Evolutionary conservation across 169 alveolate species (phyloP).

Genomic region (Theileria annulata): DNA sequence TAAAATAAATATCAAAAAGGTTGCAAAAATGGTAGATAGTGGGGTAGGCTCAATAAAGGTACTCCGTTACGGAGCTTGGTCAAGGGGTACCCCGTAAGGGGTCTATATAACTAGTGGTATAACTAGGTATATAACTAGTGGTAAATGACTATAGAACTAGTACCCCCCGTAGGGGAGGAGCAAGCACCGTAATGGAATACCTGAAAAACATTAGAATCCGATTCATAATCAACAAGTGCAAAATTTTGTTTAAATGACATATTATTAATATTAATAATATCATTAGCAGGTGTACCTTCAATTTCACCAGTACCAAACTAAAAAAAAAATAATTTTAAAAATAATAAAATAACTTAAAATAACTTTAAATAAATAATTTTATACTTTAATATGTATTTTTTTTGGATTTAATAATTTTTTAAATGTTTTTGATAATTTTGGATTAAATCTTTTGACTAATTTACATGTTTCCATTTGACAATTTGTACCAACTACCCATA

Average conservation of each 20-base stretch:
- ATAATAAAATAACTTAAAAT: not conserved
- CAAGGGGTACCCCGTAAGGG: no score
- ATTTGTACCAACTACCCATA: constrained; percentile 79
- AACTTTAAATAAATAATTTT: not conserved
- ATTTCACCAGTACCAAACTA: constrained; percentile 86
- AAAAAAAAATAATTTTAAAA: constrained; percentile 31
- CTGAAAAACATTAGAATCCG: constrained; percentile 63
- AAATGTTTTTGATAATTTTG: constrained; percentile 70
- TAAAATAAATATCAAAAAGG: not conserved
- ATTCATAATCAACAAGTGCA: constrained; percentile 79
- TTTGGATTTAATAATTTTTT: constrained; percentile 54
- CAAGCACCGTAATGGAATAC: constrained; percentile 40
- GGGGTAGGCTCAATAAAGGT: not conserved
- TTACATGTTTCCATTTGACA: constrained; percentile 76
- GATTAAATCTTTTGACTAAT: constrained; percentile 69
- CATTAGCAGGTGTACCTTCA: constrained; percentile 79
- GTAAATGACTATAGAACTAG: no score
- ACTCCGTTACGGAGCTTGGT: no score
- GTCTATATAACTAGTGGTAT: not conserved
- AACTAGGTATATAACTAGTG: no score
- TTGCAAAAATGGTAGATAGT: not conserved
- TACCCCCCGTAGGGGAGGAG: constrained; percentile 24
- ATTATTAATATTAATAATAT: constrained; percentile 76
- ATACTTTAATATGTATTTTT: constrained; percentile 75
- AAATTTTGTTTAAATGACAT: constrained; percentile 75